Evolutionary conservation across 768 basidiomycete species (phyloP).

Genomic region (Coprinellus micaceus): DNA sequence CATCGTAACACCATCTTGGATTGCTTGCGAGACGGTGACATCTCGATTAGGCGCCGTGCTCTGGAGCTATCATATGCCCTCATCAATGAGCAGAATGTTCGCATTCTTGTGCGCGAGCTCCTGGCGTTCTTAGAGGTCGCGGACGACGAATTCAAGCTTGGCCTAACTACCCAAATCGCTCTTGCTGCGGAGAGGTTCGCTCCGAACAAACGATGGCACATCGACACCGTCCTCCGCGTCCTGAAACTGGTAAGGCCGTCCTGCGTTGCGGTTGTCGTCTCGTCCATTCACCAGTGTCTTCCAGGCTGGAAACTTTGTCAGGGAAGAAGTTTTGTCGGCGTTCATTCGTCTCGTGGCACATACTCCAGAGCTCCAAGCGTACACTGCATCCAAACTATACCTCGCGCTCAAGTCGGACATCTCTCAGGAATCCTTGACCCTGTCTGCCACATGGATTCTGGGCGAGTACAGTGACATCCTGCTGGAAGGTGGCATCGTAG

Average conservation of each 20-base stretch:
- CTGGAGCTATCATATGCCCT: conserved; percentile 96
- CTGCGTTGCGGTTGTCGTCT: not conserved
- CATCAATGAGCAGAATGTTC: conserved; percentile 92
- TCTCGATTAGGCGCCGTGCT: conserved; percentile 94
- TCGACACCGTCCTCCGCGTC: conserved; percentile 92
- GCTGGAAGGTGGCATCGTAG: conserved; percentile 79
- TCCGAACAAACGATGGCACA: conserved; percentile 98
- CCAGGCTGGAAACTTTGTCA: conserved; percentile 95
- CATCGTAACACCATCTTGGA: conserved; percentile 99
- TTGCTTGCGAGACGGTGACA: conserved; percentile 97
- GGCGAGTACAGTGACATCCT: conserved; percentile 95
- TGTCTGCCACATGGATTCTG: conserved; percentile 92
- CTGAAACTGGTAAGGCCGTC: conserved; percentile 71
- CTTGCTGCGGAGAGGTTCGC: conserved; percentile 95
- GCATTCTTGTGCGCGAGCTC: conserved; percentile 86
- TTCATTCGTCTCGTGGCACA: conserved; percentile 96
- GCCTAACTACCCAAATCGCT: conserved; percentile 96
- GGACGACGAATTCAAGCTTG: conserved; percentile 97
- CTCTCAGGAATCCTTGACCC: conserved; percentile 92
- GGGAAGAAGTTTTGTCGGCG: conserved; percentile 91
- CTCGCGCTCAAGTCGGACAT: conserved; percentile 84
- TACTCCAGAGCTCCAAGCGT: conserved; percentile 94
- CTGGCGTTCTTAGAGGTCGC: conserved; percentile 96
- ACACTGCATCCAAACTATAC: conserved; percentile 90
- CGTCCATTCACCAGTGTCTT: conserved; percentile 1